Base-by-base conservation (phyloP, 129 eudicot species). In the Apium graveolens region DNA sequence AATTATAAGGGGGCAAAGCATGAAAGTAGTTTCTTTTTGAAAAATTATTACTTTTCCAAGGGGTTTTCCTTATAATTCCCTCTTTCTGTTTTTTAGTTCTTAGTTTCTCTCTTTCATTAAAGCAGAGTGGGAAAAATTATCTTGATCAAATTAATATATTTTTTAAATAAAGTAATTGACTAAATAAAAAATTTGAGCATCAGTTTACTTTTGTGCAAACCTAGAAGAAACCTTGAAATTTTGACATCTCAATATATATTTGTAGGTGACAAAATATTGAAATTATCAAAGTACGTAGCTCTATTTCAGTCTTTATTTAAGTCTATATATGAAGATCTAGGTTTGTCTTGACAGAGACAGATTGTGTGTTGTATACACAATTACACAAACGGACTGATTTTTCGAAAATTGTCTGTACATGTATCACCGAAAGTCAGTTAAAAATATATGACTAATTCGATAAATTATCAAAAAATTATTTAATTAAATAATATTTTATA, bases 1-100 rank as follows among this genome's bases (percentile, higher is more conserved):
- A 88, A 86, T 88, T 86, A 88, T 88, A 86, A 41, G 86, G 71
- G 71, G 88, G 34, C 27, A 72, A 72, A 72, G 76, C 76, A 39
- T 79, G 80, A 77, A 71, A 46, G 51, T 78, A 72, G 74, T 46
- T 79, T 80, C 46, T 68, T 70, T 37, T 70, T 16, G 74, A 11
- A 44, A 65, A 65, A 78, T 65, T 78, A 39, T 35, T 53, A 44
- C 49, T 77, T 77, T 77, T 60, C 24, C 71, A 29, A 45, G 44
- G 51, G 74, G 62, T 51, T n/a, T 53, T 21, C 57, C 65, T 43
- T 35, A 53, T 53, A 53, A 68, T 55, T 69, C 32, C 51, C 44
- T 3, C 63, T 74, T 73, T 29, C 70, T 1, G 4, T 62, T 82
- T 80, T 74, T 76, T 51, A 10, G 65, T 24, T 57, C 38, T 21